A percentile compares a stretch with the other conserved stretches of the same genome.
Conservation (phyloP, 2,329 filamentous ascomycete species). For the Hirsutella minnesotensis region DNA sequence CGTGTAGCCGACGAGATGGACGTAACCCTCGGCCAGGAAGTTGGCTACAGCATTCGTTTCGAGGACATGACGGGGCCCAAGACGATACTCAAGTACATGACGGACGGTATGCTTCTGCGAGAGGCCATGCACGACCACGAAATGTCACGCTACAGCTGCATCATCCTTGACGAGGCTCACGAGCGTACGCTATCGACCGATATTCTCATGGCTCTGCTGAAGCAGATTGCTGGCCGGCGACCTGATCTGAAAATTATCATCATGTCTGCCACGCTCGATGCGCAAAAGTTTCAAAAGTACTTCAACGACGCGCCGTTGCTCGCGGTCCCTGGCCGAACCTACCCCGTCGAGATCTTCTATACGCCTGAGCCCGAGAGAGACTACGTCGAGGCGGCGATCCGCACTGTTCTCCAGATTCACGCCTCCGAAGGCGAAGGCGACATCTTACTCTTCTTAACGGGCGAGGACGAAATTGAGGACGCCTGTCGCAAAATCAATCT, state of each 20-base stretch:
- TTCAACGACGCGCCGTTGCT: conserved; percentile 91
- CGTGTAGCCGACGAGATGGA: conserved; percentile 97
- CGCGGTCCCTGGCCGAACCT: conserved; percentile 86
- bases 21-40: conserved; percentile 81
- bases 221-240: conserved; percentile 72
- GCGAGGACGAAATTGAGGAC: conserved; percentile 98
- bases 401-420: conserved; percentile 94
- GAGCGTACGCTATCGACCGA: conserved; percentile 95
- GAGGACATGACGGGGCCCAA: conserved; percentile 84
- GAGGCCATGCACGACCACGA: conserved; percentile 96
- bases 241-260: conserved; percentile 95
- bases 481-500: conserved; percentile 83
- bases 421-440: conserved; percentile 87
- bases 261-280: conserved; percentile 96
- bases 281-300: conserved; percentile 95
- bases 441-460: conserved; percentile 87
- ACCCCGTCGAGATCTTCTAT: conserved; percentile 97
- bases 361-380: conserved; percentile 92
- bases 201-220: conserved; percentile 91
- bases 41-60: conserved; percentile 98
- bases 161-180: conserved; percentile 97
- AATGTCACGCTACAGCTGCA: conserved; percentile 86
- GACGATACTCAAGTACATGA: conserved; percentile 98
- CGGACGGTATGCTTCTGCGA: conserved; percentile 92
- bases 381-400: conserved; percentile 89